phyloP scores from a whole-genome alignment of 257 asterid genomes.

The Solanum bukasovii region DNA sequence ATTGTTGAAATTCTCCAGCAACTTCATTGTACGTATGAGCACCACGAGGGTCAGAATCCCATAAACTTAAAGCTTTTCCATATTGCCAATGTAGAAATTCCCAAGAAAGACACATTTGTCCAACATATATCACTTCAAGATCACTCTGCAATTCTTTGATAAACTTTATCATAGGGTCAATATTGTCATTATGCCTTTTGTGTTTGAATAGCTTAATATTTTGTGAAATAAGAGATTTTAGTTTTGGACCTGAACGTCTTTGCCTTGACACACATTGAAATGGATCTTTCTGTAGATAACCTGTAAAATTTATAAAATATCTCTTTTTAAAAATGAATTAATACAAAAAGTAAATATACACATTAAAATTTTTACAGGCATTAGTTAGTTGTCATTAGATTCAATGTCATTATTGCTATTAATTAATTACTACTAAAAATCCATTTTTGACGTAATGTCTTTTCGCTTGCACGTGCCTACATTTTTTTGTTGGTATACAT shows the following conservation, averaged over 20 bases:
- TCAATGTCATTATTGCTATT: too few relatives aligned
- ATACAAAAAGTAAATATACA: not conserved
- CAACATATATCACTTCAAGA: conserved; percentile 76
- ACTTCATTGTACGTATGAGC: conserved; percentile 57
- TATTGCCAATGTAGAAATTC: conserved; percentile 86
- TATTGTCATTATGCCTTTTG: conserved; percentile 38
- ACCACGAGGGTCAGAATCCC: conserved; percentile 62
- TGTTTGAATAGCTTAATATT: conserved; percentile 48
- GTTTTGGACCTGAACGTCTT: conserved; percentile 33
- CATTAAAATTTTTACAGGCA: too few relatives aligned
- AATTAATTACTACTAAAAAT: too few relatives aligned
- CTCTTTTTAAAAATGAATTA: not conserved
- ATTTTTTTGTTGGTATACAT: not conserved
- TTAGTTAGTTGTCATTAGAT: too few relatives aligned
- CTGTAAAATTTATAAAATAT: conserved; percentile 21
- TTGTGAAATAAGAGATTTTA: conserved; percentile 49
- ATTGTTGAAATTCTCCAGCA: conserved; percentile 88
- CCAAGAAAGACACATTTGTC: conserved; percentile 96
- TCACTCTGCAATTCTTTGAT: conserved; percentile 68
- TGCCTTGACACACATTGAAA: conserved; percentile 37
- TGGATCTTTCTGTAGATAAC: conserved; percentile 66
- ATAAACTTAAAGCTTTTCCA: conserved; percentile 58
- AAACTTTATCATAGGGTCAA: conserved; percentile 67
- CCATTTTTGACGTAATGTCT: not conserved
- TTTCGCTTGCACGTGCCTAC: not conserved